Base-by-base conservation (phyloP, 176 grass and related monocot genomes). In the Ananas comosus region DNA sequence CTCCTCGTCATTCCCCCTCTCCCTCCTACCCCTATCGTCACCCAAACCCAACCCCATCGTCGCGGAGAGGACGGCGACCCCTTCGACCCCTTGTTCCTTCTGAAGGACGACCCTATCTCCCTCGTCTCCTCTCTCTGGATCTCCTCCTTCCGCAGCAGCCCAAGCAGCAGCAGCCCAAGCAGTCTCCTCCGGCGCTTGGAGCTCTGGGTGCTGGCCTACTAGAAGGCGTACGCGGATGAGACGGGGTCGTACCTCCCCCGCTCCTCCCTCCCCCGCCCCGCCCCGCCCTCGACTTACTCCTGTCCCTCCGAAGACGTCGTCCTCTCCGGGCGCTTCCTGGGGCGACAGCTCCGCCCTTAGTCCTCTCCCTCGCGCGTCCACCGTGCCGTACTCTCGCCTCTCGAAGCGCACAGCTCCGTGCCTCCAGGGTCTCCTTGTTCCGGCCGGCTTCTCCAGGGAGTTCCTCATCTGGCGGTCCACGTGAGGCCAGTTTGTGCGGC, bases 351-450 rank as follows among this genome's bases (percentile, higher is more conserved):
- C 12, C 85, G 83, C 83, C 87, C 9, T 76, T 83, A 76, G 66
- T 97, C 65, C 89, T 65, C 12, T 92, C 93, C 10, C 88, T 89
- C 88, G 86, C 63, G 85, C 51, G 59, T 24, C 28, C 51, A 70
- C 76, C 51, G n/a, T n/a, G 65, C 81, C 18, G 79, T 86, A 81
- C 2, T 14, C 77, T 65, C 74, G 86, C 19, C 86, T 97, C 71
- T 97, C 93, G 70, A 97, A 97, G 83, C 83, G 93, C 64, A 97
- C n/a, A 97, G 89, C 89, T 97, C 67, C 86, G 90, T 50, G 79
- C 66, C 58, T 97, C 78, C 93, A 97, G 73, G 93, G 92, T n/a
- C n/a, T n/a, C n/a, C n/a, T n/a, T n/a, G n/a, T n/a, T n/a, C n/a
- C n/a, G n/a, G n/a, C 81, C 83, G 84, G 71, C 72, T 97, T 50